Percentiles rank a stretch among this genome's conserved stretches.
phyloP scores from a whole-genome alignment of 805 yeast genomes.

The Candida boleticola region DNA sequence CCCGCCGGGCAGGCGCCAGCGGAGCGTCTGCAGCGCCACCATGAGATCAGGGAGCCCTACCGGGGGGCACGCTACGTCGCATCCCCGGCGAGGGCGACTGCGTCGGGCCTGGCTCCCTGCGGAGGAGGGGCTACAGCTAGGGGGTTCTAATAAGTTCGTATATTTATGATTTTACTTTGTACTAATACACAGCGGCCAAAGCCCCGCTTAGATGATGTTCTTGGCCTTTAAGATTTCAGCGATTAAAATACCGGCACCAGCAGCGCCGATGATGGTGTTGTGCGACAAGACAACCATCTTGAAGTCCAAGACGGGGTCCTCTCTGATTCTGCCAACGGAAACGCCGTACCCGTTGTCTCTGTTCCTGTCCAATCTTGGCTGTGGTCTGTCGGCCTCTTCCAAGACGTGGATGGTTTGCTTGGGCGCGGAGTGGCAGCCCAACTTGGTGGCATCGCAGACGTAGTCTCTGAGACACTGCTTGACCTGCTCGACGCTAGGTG shows the following conservation, averaged over 20 bases:
- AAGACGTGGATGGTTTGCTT: conserved; percentile 86
- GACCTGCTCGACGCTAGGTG: conserved; percentile 82
- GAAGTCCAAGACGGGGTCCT: conserved; percentile 88
- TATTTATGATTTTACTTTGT: too few species aligned
- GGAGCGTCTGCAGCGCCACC: too few species aligned
- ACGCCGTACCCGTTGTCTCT: conserved; percentile 94
- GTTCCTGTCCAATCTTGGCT: conserved; percentile 95
- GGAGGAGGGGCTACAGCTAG: too few species aligned
- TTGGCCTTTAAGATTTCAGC: conserved; percentile 86
- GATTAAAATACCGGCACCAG: conserved; percentile 95
- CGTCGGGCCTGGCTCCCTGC: too few species aligned
- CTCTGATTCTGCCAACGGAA: conserved; percentile 90
- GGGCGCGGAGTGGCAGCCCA: conserved; percentile 92
- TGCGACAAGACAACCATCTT: conserved; percentile 98
- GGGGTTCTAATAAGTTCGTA: too few species aligned
- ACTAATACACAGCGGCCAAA: too few species aligned
- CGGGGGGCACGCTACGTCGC: too few species aligned
- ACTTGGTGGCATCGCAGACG: conserved; percentile 74
- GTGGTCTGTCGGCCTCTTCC: conserved; percentile 92
- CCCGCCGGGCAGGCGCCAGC: too few species aligned
- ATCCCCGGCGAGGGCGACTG: too few species aligned
- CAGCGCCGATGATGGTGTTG: conserved; percentile 97
- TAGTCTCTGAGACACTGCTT: conserved; percentile 69
- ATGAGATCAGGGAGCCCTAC: too few species aligned
- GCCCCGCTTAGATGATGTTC: conserved; percentile 65